Evolutionary conservation across 2,329 filamentous ascomycete species (phyloP).

Genomic region (Colletotrichum ledebouriae): DNA sequence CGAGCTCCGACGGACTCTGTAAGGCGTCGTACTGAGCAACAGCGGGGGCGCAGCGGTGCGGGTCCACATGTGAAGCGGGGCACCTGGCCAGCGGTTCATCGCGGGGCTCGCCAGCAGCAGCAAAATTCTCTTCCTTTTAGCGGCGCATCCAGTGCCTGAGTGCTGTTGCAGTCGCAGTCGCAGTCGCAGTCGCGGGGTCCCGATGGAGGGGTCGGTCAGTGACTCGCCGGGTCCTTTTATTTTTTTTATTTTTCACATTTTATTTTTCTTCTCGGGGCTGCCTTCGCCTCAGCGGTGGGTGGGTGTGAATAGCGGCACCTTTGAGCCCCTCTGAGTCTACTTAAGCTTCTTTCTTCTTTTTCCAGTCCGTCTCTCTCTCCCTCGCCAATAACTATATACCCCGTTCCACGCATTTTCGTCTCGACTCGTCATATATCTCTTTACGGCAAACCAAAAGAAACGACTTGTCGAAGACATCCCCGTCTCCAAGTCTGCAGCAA

Average conservation of each 20-base stretch:
- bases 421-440: not conserved
- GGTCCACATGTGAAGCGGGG: conserved; percentile 26
- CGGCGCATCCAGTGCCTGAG: conserved; percentile 15
- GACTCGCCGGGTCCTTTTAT: conserved; percentile 2
- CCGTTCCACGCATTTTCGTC: not conserved
- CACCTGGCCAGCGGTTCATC: conserved; percentile 4
- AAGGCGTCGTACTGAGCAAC: not conserved
- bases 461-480: not conserved
- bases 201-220: conserved; percentile 21
- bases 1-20: conserved; percentile 23
- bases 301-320: conserved; percentile 39
- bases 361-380: not conserved
- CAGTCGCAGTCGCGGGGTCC: conserved; percentile 27
- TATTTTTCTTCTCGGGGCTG: not conserved
- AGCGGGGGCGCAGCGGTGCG: conserved; percentile 22
- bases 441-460: not conserved
- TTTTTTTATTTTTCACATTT: not conserved
- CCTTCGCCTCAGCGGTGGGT: not conserved
- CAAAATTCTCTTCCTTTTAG: conserved; percentile 24
- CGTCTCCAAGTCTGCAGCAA: conserved; percentile 40
- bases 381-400: not conserved
- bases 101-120: conserved; percentile 34
- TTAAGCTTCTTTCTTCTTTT: conserved; percentile 30
- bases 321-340: conserved; percentile 27
- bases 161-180: not conserved